Percentiles rank a stretch among this genome's conserved stretches.
Evolutionary conservation across 1,139 yeast species (phyloP).

Genomic region (Suhomyces panamericanus): DNA sequence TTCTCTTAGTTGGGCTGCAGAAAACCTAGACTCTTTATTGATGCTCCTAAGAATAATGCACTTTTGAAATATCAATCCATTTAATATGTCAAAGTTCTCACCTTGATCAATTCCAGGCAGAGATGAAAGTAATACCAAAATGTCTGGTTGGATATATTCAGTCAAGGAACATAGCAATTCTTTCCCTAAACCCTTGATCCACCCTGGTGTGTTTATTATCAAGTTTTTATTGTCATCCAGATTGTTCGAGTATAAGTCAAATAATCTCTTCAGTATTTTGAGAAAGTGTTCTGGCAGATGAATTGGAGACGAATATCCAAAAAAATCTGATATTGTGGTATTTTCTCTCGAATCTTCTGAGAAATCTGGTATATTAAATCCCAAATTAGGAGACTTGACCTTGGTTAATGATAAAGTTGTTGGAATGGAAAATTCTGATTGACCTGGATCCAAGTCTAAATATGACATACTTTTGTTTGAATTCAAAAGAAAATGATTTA

Average conservation of each 20-base stretch:
- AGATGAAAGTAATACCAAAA: conserved; percentile 42
- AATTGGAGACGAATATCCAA: conserved; percentile 76
- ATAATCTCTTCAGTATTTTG: conserved; percentile 43
- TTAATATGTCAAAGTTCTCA: conserved; percentile 28
- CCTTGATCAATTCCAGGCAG: conserved; percentile 20
- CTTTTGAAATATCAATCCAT: conserved; percentile 23
- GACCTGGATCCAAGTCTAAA: conserved; percentile 90
- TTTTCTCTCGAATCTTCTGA: conserved; percentile 11
- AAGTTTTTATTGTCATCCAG: conserved; percentile 43
- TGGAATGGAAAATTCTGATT: conserved; percentile 75
- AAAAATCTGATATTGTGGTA: conserved; percentile 34
- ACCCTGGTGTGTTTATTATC: conserved; percentile 84
- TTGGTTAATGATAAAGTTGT: conserved; percentile 59
- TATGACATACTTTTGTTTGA: conserved; percentile 34
- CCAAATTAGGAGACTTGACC: conserved; percentile 26
- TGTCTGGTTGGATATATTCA: conserved; percentile 50
- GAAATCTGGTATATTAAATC: conserved; percentile 22
- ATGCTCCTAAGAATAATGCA: conserved; percentile 29
- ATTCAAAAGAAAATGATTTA: conserved; percentile 42
- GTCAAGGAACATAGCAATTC: conserved; percentile 58
- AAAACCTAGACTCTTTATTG: conserved; percentile 36
- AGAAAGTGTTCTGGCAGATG: conserved; percentile 64
- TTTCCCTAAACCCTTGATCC: conserved; percentile 89
- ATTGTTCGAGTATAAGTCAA: conserved; percentile 28
- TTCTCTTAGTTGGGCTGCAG: conserved; percentile 54